Evolutionary conservation across 2,329 filamentous ascomycete genomes (phyloP), one percentile per base, ranked within the genome.

Genomic region (Hortaea werneckii): DNA sequence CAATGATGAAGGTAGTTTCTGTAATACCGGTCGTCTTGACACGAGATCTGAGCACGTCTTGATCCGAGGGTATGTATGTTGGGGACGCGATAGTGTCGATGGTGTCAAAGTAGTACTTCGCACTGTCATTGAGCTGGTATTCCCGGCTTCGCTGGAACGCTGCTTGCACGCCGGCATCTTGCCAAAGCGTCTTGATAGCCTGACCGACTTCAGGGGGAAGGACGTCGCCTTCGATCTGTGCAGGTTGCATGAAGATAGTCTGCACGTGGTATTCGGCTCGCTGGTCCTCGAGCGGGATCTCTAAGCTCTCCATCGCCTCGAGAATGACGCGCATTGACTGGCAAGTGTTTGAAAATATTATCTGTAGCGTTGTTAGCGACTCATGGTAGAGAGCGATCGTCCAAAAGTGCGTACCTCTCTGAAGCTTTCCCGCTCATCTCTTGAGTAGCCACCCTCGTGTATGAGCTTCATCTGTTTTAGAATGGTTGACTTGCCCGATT

Each of bases 381-480:
- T 10, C 29, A 12, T 26, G 30, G 7, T 34, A 7, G 30, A 7
- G 7, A 34, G 7, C 30, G 30, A 34, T 34, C 7, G 7, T 7
- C 30, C 30, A n/a, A 7, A 34, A 7, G n/a, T 28, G 37, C 52
- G 26, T 42, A 57, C 55, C 48, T 82, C 79, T 65, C 81, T 80
- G 71, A 82, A 82, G 12, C 78, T 82, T 63, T 82, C 79, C 44
- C 79, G 74, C 66, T 83, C 79, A 56, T 96, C 92, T 67, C 90
- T 85, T 52, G 92, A 96, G 75, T 96, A 98, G 58, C 92, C 90
- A 54, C 92, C 92, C 76, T 98, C 92, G 69, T 98, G 87, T 63
- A 98, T 98, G 63, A 98, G 85, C 78, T 96, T 98, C 87, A 94
- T 94, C 76, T 94, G 87, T 73, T 94, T 94, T 59, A 94, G 75